Base-by-base conservation (phyloP, 306 rosid genomes). In the Styphnolobium japonicum region DNA sequence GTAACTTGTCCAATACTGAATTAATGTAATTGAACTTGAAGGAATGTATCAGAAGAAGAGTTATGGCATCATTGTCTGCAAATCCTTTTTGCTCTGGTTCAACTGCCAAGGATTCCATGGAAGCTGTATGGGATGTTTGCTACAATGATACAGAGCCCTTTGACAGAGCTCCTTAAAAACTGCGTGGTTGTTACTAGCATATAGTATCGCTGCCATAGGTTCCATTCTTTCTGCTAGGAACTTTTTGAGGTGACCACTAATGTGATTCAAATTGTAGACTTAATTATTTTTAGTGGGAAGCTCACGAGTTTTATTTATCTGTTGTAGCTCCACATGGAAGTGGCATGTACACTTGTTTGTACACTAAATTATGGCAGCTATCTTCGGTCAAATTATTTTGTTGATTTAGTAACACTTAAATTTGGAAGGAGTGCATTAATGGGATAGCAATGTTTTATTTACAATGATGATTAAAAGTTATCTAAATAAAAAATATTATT, bases 41-140 rank as follows among this genome's bases (percentile, higher is more conserved):
- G 98, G 98, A 91, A 12, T 93, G 97, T 39, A 82, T 95, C 79
- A 89, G 86, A 85, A 89, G 97, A 81, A 93, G 99, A 87, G 94
- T 90, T 56, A 67, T 93, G 96, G 62, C 64, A 82, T 93, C 97
- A 11, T 70, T 95, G 77, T 43, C 79, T 19, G 55, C 76, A 16
- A 91, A 86, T 76, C 97, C 98, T 2, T 75, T 29, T 80, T 91
- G 97, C 86, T 77, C 89, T 36, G 89, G 85, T 53, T 76, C 84
- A 29, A 86, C 87, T 40, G 90, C 92, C 43, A 95, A 88, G 84
- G 92, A 93, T 72, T 91, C 92, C 77, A 85, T 92, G 97, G 98
- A 94, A 76, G 91, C 93, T 46, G 93, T 91, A 25, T 94, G 98
- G 98, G 97, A 95, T 81, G 76, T 80, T 75, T 92, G 98, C 82